These are phyloP conservation scores for Lagenaria siceraria DNA, from an alignment of 306 rosid genomes.

Conservation along the genomic window DNA sequence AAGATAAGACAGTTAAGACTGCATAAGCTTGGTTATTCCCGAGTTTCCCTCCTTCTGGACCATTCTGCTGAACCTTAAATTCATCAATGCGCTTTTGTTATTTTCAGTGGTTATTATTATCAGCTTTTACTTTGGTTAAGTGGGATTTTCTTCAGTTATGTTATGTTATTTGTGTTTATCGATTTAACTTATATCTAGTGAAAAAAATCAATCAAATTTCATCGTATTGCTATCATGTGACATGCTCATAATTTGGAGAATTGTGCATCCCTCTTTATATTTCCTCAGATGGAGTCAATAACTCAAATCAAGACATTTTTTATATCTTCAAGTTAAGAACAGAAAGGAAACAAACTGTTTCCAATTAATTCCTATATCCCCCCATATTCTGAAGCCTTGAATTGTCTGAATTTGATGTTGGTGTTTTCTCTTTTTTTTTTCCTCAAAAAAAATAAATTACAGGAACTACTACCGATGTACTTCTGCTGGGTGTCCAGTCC, in stretches of 20 bases:
- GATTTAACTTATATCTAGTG: neutral
- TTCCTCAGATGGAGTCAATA: neutral
- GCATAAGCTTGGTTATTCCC: neutral
- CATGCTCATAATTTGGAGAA: neutral
- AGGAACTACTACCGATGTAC: conserved; percentile 99
- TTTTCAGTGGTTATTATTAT: neutral
- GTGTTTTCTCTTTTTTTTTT: neutral
- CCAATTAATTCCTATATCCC: neutral
- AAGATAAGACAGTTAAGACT: neutral
- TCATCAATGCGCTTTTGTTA: neutral
- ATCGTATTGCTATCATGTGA: neutral
- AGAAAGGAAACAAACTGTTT: neutral
- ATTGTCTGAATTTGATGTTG: neutral
- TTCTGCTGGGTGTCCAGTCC: conserved; percentile 97
- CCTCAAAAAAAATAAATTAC: neutral
- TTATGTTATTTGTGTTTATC: neutral
- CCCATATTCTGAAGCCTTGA: neutral
- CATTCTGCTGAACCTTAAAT: neutral
- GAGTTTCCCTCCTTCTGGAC: neutral
- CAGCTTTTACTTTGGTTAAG: neutral
- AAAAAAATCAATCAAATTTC: neutral
- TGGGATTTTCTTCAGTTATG: neutral
- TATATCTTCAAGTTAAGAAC: neutral
- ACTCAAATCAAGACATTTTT: neutral
- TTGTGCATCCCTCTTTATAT: neutral